Evolutionary conservation across 176 grass and related monocot genomes (phyloP).

Genomic region (Ensete glaucum): DNA sequence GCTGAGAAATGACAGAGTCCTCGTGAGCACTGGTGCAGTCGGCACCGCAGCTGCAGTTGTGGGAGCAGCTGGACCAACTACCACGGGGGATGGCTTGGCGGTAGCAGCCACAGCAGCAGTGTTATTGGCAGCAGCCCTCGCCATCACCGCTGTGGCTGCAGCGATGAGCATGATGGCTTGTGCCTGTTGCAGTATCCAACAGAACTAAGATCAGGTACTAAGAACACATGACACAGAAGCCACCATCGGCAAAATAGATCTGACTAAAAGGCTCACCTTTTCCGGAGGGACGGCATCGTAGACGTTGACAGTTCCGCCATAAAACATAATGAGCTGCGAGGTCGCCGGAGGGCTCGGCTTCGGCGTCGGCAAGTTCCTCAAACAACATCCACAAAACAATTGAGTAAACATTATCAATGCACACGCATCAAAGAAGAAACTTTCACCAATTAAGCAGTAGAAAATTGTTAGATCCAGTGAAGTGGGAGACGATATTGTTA

Average conservation of each 20-base stretch:
- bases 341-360: conserved; percentile 10
- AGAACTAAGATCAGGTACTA: background rate
- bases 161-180: conserved; percentile 98
- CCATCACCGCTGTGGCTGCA: conserved; percentile 33
- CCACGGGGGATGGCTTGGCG: background rate
- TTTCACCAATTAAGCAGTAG: background rate
- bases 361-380: background rate
- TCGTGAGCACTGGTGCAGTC: conserved; percentile 47
- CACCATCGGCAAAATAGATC: background rate
- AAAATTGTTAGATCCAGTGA: background rate
- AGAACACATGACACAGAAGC: conserved; percentile 11
- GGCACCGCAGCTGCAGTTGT: background rate
- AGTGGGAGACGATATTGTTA: background rate
- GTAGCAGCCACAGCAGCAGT: conserved; percentile 5
- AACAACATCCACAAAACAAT: background rate
- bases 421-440: background rate
- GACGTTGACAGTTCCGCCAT: conserved; percentile 73
- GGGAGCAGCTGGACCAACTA: conserved; percentile 1
- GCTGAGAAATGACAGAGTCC: conserved; percentile 78
- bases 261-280: conserved; percentile 31
- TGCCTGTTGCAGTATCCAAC: conserved; percentile 35
- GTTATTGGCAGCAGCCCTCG: conserved; percentile 26
- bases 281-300: conserved; percentile 65
- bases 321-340: conserved; percentile 91
- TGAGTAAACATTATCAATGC: background rate